Percentiles rank a stretch among this genome's conserved stretches.
Conservation (phyloP, 1,284 basidiomycete species). For the Boletus coffeatus region DNA sequence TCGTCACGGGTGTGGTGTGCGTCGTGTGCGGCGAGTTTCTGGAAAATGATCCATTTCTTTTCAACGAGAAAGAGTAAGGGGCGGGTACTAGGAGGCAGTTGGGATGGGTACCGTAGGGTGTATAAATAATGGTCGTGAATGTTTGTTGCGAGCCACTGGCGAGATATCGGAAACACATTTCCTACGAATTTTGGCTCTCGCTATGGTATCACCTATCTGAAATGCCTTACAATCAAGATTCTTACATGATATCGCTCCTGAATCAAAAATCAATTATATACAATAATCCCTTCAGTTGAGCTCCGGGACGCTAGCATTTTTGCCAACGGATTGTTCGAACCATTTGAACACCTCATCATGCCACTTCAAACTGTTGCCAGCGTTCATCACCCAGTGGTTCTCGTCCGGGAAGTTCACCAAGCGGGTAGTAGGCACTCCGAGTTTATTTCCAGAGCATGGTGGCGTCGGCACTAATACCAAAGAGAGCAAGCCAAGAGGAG, state of each 20-base stretch:
- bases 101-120: neutral
- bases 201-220: neutral
- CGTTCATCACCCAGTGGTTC: constrained; percentile 86
- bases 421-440: constrained; percentile 64
- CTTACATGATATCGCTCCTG: neutral
- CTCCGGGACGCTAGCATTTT: constrained; percentile 6
- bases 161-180: constrained; percentile 6
- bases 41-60: constrained; percentile 98
- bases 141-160: no score
- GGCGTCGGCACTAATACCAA: neutral
- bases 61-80: constrained; percentile 90
- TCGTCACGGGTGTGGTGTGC: constrained; percentile 91
- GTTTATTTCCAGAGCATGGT: constrained; percentile 36
- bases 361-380: constrained; percentile 79
- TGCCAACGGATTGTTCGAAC: constrained; percentile 72
- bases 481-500: neutral
- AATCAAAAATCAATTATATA: neutral
- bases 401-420: constrained; percentile 90
- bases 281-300: constrained; percentile 26
- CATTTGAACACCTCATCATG: constrained; percentile 87
- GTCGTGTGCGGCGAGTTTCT: constrained; percentile 82
- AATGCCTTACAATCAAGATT: neutral
- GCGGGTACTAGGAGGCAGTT: constrained; percentile 62
- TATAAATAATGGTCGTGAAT: no score
- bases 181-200: neutral